Percentiles rank a stretch among this genome's conserved stretches.
These are phyloP conservation scores for Rubia tinctorum DNA, from an alignment of 305 asterid genomes.

Conservation along the genomic window DNA sequence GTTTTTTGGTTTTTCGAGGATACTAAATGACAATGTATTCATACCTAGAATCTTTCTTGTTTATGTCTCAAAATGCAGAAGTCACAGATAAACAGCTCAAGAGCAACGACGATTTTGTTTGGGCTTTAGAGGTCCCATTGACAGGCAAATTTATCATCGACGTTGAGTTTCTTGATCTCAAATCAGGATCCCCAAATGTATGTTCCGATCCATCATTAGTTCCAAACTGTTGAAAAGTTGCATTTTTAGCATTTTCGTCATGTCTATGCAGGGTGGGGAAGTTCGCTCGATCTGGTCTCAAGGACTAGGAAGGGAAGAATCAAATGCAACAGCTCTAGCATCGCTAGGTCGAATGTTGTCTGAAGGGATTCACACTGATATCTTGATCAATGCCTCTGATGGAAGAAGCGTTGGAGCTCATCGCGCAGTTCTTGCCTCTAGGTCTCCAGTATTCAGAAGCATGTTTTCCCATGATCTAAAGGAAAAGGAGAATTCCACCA, in stretches of 20 bases:
- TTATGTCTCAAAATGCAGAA: constrained; percentile 22
- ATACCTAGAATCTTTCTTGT: background rate
- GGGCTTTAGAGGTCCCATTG: constrained; percentile 70
- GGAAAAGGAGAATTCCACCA: constrained; percentile 70
- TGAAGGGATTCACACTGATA: constrained; percentile 85
- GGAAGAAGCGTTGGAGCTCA: constrained; percentile 74
- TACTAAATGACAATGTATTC: background rate
- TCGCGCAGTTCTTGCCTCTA: constrained; percentile 86
- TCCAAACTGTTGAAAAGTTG: background rate
- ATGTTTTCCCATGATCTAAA: constrained; percentile 91
- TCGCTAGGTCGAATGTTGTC: constrained; percentile 80
- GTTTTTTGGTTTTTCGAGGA: background rate
- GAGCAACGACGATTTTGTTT: constrained; percentile 39
- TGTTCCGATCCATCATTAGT: background rate
- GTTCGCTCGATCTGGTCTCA: constrained; percentile 72
- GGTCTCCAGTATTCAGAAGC: constrained; percentile 87
- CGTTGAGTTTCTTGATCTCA: constrained; percentile 87
- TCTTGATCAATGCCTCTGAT: constrained; percentile 60
- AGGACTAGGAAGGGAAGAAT: constrained; percentile 32
- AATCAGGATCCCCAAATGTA: constrained; percentile 63
- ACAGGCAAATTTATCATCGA: constrained; percentile 90
- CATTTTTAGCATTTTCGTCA: background rate
- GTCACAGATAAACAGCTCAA: constrained; percentile 44
- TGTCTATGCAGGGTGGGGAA: constrained; percentile 46
- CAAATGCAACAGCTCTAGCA: constrained; percentile 53